Evolutionary conservation across 495 filamentous ascomycete species (phyloP), one percentile per base, ranked within the genome.

Genomic region (Jackrogersella minutella): DNA sequence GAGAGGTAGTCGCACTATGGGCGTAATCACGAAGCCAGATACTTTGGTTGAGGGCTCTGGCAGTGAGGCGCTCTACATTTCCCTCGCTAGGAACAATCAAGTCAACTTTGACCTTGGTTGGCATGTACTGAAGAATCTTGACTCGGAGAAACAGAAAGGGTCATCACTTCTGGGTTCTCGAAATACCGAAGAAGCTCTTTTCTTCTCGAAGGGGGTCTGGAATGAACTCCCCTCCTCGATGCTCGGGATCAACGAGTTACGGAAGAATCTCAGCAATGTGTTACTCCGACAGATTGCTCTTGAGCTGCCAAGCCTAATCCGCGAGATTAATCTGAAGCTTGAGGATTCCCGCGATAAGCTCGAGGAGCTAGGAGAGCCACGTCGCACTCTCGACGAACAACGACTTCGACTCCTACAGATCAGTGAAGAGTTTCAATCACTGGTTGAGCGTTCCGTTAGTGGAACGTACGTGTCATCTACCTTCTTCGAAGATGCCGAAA

Each of bases 71-170:
- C 40, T 14, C 21, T 76, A 64, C 28, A 50, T 75, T 21, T 53
- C 58, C 10, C 61, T 78, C 0, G 74, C 73, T 0, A 62, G 70
- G 30, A 90, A 90, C 52, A 68, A 83, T 17, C 79, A 88, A 46
- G 75, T 85, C n/a, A 64, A 62, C 10, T 80, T 91, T 53, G 71
- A 79, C 28, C 78, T 89, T 0, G 87, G 87, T 5, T 90, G 87
- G 87, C 86, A 90, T 66, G 82, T 86, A 0, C 70, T 92, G 13
- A 82, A 80, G 16, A 90, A 90, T 64, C 77, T 84, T 2, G 77
- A 76, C 24, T 85, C 80, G 59, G 73, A 80, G n/a, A 75, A 77
- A 0, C 71, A 78, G 8, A 62, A 71, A 24, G 70, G 75, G 6
- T 63, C 67, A 16, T 77, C 52, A 14, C 71, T 75, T 0, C 46